A percentile compares a stretch with the other conserved stretches of the same genome.
Evolutionary conservation across 345 rosid genomes (phyloP).

Genomic region (Salix exigua): DNA sequence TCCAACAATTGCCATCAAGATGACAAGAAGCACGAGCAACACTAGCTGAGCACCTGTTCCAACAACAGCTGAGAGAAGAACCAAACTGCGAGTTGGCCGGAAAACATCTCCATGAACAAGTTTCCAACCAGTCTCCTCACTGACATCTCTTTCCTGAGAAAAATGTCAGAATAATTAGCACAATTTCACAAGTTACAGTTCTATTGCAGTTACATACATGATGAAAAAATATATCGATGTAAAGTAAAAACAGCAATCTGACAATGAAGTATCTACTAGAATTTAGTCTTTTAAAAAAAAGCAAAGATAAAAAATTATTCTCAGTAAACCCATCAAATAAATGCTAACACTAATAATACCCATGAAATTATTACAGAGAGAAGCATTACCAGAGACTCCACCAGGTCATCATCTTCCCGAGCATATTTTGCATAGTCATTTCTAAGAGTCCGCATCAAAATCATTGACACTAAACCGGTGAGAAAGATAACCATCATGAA

Average conservation of each 20-base stretch:
- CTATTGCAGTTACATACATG: not conserved
- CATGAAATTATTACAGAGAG: not conserved
- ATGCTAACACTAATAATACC: not conserved
- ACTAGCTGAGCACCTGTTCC: slow-evolving; percentile 97
- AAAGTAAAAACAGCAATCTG: not conserved
- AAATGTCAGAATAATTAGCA: slow-evolving; percentile 6
- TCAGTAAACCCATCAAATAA: not conserved
- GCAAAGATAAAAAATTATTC: not conserved
- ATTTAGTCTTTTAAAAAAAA: not conserved
- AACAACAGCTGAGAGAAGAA: slow-evolving; percentile 81
- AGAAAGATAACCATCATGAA: slow-evolving; percentile 98
- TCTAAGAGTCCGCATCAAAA: slow-evolving; percentile 90
- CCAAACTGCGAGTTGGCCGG: slow-evolving; percentile 64
- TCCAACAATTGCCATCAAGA: slow-evolving; percentile 83
- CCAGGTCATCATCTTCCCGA: slow-evolving; percentile 92
- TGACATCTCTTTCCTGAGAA: slow-evolving; percentile 86
- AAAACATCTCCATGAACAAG: slow-evolving; percentile 98
- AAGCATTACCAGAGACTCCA: slow-evolving; percentile 74
- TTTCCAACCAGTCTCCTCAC: slow-evolving; percentile 98
- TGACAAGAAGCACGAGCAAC: slow-evolving; percentile 86
- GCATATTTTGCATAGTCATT: slow-evolving; percentile 97
- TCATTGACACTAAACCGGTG: slow-evolving; percentile 96
- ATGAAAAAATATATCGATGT: not conserved
- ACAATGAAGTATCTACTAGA: not conserved
- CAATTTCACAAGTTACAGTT: slow-evolving; percentile 13